Conservation (phyloP, 2,329 filamentous ascomycete genomes). For the Trichoderma brevicompactum region DNA sequence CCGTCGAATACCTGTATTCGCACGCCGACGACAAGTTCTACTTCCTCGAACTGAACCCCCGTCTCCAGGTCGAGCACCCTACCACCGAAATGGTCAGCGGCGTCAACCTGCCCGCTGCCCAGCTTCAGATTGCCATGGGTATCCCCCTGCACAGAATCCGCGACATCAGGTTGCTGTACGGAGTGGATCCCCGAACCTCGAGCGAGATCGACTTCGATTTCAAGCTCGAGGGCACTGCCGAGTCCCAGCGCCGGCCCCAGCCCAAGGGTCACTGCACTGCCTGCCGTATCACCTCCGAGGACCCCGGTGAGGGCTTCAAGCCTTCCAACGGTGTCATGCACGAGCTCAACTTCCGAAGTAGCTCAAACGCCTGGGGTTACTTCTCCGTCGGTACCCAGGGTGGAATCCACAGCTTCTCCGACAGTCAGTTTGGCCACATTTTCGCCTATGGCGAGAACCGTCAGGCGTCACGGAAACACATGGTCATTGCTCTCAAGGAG, state of each 20-base stretch:
- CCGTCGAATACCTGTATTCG: conserved; percentile 98
- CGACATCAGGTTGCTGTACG: conserved; percentile 95
- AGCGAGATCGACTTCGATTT: conserved; percentile 97
- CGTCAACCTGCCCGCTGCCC: conserved; percentile 94
- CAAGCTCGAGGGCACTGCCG: conserved; percentile 78
- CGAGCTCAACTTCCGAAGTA: conserved; percentile 97
- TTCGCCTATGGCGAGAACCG: conserved; percentile 99
- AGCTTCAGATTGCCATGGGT: conserved; percentile 99
- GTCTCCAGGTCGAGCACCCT: conserved; percentile 99
- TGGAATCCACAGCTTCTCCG: conserved; percentile 98
- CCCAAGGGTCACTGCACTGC: conserved; percentile 98
- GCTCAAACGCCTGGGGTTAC: conserved; percentile 99
- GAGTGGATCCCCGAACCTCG: conserved; percentile 84
- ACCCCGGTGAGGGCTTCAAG: conserved; percentile 99
- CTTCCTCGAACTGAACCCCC: conserved; percentile 97
- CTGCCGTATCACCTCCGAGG: conserved; percentile 98
- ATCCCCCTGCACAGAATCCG: conserved; percentile 92
- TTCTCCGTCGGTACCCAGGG: conserved; percentile 97
- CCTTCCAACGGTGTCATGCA: conserved; percentile 98
- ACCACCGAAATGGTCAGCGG: conserved; percentile 99
- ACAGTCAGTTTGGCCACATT: conserved; percentile 98
- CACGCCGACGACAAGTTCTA: conserved; percentile 99
- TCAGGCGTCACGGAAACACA: conserved; percentile 94
- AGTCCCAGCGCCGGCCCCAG: conserved; percentile 84
- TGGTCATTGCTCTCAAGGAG: conserved; percentile 98